Evolutionary conservation across 768 basidiomycete species (phyloP).

Genomic region (Pleurotus sapidus): DNA sequence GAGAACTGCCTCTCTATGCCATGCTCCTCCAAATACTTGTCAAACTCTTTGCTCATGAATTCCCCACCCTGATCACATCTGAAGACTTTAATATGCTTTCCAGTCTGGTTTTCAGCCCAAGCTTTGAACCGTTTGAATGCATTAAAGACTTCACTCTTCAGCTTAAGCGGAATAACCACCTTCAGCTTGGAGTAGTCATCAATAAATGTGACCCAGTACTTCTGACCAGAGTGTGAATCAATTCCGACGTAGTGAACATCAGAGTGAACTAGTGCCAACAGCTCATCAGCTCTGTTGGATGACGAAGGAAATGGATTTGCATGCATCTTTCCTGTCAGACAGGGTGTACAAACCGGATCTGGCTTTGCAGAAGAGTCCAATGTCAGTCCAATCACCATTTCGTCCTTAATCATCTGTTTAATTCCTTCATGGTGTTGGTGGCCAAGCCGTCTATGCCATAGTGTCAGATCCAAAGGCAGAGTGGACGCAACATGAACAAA

Average conservation of each 20-base stretch:
- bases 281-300: conserved; percentile 1
- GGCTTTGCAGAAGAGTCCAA: too few relatives aligned
- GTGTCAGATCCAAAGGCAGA: conserved; percentile 16
- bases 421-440: conserved; percentile 23
- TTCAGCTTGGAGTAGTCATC: too few relatives aligned
- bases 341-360: not conserved
- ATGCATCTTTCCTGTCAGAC: conserved; percentile 21
- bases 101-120: conserved; percentile 5
- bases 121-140: conserved; percentile 24
- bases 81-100: too few relatives aligned
- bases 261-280: conserved; percentile 16
- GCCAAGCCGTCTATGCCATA: conserved; percentile 27
- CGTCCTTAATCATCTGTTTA: not conserved
- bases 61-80: conserved; percentile 34
- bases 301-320: conserved; percentile 14
- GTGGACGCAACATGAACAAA: conserved; percentile 10
- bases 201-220: too few relatives aligned
- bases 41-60: conserved; percentile 22
- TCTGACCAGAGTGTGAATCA: not conserved
- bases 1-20: conserved; percentile 23
- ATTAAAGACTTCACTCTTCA: conserved; percentile 21
- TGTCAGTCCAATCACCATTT: too few relatives aligned
- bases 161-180: conserved; percentile 9
- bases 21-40: conserved; percentile 16
- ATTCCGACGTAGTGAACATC: conserved; percentile 11